A percentile compares a stretch with the other conserved stretches of the same genome.
phyloP scores from a whole-genome alignment of 208 protist species.

The Porcisia deanei region DNA sequence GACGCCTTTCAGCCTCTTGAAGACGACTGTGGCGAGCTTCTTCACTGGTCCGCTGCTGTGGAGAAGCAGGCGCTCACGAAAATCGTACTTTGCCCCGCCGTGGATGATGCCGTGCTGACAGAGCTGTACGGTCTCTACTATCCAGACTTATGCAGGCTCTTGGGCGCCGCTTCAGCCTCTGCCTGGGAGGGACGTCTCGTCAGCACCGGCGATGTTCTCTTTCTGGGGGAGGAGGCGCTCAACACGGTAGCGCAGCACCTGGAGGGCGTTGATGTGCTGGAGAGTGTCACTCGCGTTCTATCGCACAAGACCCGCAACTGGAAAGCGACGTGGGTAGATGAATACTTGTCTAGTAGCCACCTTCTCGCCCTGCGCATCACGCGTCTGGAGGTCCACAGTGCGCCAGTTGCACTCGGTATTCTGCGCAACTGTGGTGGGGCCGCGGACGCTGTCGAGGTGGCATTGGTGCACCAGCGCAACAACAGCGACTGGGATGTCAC shows the following conservation, averaged over 20 bases:
- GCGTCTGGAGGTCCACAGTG: conserved; percentile 4
- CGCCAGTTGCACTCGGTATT: conserved; percentile 8
- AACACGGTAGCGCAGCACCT: conserved; percentile 13
- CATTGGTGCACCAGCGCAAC: conserved; percentile 39
- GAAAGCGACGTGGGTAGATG: conserved; percentile 28
- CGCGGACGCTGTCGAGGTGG: conserved; percentile 25
- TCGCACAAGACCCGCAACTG: conserved; percentile 27
- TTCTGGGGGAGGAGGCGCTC: conserved; percentile 26
- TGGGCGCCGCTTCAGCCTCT: conserved; percentile 31
- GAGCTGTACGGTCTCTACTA: conserved; percentile 62
- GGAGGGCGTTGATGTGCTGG: conserved; percentile 42
- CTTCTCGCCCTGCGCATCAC: conserved; percentile 53
- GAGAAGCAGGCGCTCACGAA: conserved; percentile 12
- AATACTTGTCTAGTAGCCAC: conserved; percentile 16
- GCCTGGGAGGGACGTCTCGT: conserved; percentile 57
- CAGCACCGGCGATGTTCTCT: conserved; percentile 65
- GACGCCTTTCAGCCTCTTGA: conserved; percentile 34
- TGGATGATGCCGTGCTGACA: conserved; percentile 48
- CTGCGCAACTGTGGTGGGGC: background rate
- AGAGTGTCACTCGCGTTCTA: conserved; percentile 26
- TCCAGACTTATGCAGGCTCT: conserved; percentile 40
- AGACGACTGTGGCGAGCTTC: conserved; percentile 24
- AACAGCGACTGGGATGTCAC: conserved; percentile 32
- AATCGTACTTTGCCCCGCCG: conserved; percentile 44
- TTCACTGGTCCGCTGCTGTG: background rate